Base-by-base conservation (phyloP, 2,329 filamentous ascomycete genomes). In the Aureobasidium lini region DNA sequence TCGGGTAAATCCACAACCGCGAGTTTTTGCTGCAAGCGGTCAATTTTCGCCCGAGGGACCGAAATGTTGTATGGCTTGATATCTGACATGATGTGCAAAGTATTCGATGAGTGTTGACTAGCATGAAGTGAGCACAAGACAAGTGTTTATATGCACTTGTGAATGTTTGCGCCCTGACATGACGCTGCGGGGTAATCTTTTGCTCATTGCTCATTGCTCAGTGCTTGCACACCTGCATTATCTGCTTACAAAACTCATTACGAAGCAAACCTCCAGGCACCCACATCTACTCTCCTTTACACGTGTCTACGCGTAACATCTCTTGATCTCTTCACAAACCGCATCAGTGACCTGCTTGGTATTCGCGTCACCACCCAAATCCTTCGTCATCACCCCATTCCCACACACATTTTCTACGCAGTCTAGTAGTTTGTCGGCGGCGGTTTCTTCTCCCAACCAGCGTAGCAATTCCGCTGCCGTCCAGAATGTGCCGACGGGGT, bases 401-500 rank as follows among this genome's bases (percentile, higher is more conserved):
- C 78, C 80, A 31, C 77, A 81, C 0, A 84, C 80, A 4, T 70
- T 73, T 67, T 84, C 80, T 0, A 84, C 79, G 7, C 74, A 75
- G 4, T 77, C 73, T 72, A 84, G 77, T 57, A 84, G 65, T 28
- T 72, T 72, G 5, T 74, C 71, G 0, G 77, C 76, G 0, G 81
- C 81, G 1, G 79, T 73, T 23, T 78, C 74, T 64, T 84, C 78
- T 0, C 81, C 81, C 0, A 84, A 70, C 81, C 81, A 84, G 10
- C 71, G 72, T 31, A 84, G 66, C 81, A 84, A 83, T 67, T 84
- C 81, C 0, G 76, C 75, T 1, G 79, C 81, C 1, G 79, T 81
- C 81, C 82, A 84, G 67, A 84, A 82, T 0, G 81, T 83, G 0
- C 75, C 81, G 0, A 84, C 80, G 0, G 81, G 81, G 61, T 84